A percentile compares a stretch with the other conserved stretches of the same genome.
Evolutionary conservation across 805 yeast genomes (phyloP).

Genomic region (Candida dendrica): DNA sequence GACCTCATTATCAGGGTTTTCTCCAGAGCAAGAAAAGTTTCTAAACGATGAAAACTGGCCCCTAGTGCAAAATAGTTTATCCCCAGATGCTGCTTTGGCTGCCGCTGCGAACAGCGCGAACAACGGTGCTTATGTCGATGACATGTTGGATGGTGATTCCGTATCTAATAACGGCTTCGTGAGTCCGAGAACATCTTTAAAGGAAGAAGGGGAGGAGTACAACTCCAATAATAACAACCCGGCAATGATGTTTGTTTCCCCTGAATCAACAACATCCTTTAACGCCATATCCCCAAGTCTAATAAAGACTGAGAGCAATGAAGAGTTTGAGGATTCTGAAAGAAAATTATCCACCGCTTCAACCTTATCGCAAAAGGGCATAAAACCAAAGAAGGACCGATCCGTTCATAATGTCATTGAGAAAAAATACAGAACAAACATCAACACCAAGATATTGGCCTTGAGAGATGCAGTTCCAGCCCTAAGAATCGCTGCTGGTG

Average conservation of each 20-base stretch:
- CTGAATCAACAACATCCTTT: neutral
- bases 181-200: neutral
- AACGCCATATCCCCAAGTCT: neutral
- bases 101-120: neutral
- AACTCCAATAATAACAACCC: neutral
- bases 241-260: neutral
- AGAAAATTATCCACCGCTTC: neutral
- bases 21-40: slow-evolving; percentile 13
- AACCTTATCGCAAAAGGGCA: slow-evolving; percentile 13
- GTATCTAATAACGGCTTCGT: neutral
- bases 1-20: slow-evolving; percentile 13
- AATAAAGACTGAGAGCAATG: neutral
- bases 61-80: neutral
- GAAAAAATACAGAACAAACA: slow-evolving; percentile 72
- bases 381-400: slow-evolving; percentile 45
- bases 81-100: neutral
- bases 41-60: slow-evolving; percentile 1
- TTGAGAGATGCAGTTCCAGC: slow-evolving; percentile 76
- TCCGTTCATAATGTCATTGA: slow-evolving; percentile 75
- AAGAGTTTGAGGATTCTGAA: too few relatives aligned
- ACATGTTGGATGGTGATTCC: neutral
- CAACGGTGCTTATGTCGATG: neutral
- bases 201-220: neutral
- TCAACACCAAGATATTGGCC: slow-evolving; percentile 61
- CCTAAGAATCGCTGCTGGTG: slow-evolving; percentile 53